phyloP scores from a whole-genome alignment of 441 rosid species.

The Pelargonium australe region DNA sequence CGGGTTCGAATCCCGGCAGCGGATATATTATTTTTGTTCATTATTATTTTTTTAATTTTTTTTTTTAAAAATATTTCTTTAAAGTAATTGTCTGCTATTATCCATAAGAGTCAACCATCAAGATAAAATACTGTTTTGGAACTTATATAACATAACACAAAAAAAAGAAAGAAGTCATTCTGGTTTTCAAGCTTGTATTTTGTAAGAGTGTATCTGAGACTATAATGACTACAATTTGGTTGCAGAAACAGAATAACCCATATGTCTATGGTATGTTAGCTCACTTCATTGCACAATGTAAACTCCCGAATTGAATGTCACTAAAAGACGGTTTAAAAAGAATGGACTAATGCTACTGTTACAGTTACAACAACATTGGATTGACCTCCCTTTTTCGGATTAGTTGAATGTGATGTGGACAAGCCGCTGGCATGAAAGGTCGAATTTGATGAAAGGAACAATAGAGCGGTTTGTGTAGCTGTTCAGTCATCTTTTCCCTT shows the following conservation, averaged over 20 bases:
- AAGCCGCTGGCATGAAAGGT: not conserved
- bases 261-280: slow-evolving; percentile 2
- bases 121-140: no score
- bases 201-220: not conserved
- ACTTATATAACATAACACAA: no score
- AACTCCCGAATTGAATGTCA: not conserved
- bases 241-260: not conserved
- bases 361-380: not conserved
- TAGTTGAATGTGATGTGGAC: not conserved
- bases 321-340: not conserved
- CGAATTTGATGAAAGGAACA: not conserved
- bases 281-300: not conserved
- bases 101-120: no score
- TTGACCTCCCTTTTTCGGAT: not conserved
- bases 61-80: no score
- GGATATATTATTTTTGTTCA: no score
- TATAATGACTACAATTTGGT: not conserved
- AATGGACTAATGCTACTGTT: slow-evolving; percentile 4
- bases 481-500: slow-evolving; percentile 67
- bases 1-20: no score
- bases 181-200: not conserved
- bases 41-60: no score
- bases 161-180: no score
- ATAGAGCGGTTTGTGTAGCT: slow-evolving; percentile 14
- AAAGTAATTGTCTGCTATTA: no score